Percentiles rank a stretch among this genome's conserved stretches.
These are phyloP conservation scores for Lyophyllum shimeji DNA, from an alignment of 768 basidiomycete species.

Conservation along the genomic window DNA sequence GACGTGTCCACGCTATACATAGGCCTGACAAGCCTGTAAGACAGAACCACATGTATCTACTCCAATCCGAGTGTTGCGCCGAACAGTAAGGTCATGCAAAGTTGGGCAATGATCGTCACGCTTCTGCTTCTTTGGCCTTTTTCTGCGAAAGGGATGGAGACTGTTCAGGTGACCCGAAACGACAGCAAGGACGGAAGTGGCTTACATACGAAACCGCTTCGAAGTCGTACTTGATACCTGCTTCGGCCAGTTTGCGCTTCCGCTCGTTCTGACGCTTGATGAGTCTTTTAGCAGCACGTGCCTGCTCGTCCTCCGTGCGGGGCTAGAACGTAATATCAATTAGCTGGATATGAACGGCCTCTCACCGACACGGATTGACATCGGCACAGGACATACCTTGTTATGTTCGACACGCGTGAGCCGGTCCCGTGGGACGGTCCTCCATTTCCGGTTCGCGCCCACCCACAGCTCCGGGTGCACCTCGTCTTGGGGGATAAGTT, in stretches of 20 bases:
- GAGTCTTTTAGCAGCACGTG: constrained; percentile 63
- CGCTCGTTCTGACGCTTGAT: constrained; percentile 75
- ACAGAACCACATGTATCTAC: not conserved
- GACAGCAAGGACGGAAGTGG: constrained; percentile 13
- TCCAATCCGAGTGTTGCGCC: not conserved
- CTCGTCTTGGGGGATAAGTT: constrained; percentile 83
- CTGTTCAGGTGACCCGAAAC: not conserved
- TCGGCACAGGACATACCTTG: constrained; percentile 62
- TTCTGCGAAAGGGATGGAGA: constrained; percentile 17
- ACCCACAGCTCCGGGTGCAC: constrained; percentile 95
- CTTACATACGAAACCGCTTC: constrained; percentile 81
- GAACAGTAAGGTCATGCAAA: not conserved
- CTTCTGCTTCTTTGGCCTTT: constrained; percentile 17
- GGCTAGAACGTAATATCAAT: constrained; percentile 39
- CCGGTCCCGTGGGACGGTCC: constrained; percentile 69
- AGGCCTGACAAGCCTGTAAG: not conserved
- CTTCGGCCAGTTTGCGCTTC: constrained; percentile 74
- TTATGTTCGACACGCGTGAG: constrained; percentile 76
- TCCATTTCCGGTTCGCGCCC: constrained; percentile 94
- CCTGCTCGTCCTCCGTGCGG: constrained; percentile 71
- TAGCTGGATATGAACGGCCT: no score
- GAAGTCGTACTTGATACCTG: constrained; percentile 88
- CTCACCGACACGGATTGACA: not conserved
- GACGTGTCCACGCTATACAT: not conserved
- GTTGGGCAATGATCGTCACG: not conserved